A percentile compares a stretch with the other conserved stretches of the same genome.
Conservation (phyloP, 345 rosid genomes). For the Arabis alpina region DNA sequence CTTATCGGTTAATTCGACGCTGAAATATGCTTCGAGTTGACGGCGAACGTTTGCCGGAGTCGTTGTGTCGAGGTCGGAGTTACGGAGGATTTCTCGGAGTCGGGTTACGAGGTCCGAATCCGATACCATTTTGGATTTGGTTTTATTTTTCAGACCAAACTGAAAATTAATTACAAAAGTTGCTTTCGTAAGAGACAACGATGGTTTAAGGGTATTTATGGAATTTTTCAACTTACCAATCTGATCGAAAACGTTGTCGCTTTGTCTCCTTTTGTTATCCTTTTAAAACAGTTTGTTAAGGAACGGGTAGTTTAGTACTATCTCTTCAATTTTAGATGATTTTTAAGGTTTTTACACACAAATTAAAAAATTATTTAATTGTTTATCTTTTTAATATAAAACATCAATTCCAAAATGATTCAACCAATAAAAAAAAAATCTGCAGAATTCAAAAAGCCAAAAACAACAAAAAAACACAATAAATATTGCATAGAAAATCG, state of each 20-base stretch:
- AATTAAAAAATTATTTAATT: no score
- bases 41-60: constrained; percentile 66
- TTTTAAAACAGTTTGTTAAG: neutral
- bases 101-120: constrained; percentile 67
- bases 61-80: constrained; percentile 72
- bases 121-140: constrained; percentile 49
- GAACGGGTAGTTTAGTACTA: no score
- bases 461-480: no score
- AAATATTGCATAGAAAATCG: no score
- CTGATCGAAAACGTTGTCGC: neutral
- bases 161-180: neutral
- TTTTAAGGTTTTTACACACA: no score
- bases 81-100: constrained; percentile 62
- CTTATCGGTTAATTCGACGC: constrained; percentile 61
- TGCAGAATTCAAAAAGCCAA: no score
- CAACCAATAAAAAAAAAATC: no score
- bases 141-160: constrained; percentile 4
- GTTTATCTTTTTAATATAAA: no score
- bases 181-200: constrained; percentile 1
- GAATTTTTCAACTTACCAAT: neutral
- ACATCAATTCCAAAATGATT: no score
- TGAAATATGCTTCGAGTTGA: constrained; percentile 63
- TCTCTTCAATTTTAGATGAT: no score
- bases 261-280: neutral
- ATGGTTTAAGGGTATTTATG: neutral